These are phyloP conservation scores for Dothistroma septosporum DNA, from an alignment of 2,329 filamentous ascomycete species.

Conservation along the genomic window DNA sequence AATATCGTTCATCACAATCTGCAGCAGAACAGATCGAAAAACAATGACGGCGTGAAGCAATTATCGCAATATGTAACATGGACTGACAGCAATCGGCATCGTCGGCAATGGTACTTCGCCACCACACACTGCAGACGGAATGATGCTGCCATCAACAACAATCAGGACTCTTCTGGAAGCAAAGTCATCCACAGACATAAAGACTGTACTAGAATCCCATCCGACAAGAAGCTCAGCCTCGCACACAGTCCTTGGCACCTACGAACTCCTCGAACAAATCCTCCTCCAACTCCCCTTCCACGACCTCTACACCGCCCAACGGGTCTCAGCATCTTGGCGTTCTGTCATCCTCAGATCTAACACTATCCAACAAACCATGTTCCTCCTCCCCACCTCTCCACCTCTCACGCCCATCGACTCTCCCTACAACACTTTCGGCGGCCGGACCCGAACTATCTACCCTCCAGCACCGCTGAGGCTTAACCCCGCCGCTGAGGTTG, in stretches of 20 bases:
- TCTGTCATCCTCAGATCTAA: conserved; percentile 6
- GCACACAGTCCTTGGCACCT: conserved; percentile 6
- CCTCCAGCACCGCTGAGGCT: background rate
- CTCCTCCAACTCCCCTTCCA: conserved; percentile 7
- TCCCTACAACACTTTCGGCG: conserved; percentile 4
- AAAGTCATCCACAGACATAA: background rate
- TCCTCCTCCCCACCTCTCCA: background rate
- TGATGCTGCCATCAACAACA: background rate
- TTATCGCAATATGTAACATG: background rate
- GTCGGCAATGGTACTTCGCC: background rate
- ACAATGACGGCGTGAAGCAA: background rate
- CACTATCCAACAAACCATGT: conserved; percentile 6
- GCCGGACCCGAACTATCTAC: conserved; percentile 9
- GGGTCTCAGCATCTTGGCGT: conserved; percentile 6
- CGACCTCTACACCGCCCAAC: conserved; percentile 4
- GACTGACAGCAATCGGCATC: background rate
- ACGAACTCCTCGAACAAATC: conserved; percentile 14
- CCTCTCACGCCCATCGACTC: conserved; percentile 1
- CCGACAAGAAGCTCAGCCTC: background rate
- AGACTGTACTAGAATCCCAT: background rate
- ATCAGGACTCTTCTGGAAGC: background rate
- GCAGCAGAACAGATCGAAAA: too few relatives aligned
- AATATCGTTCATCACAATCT: too few relatives aligned
- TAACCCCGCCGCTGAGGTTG: conserved; percentile 5
- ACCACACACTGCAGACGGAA: background rate